These are phyloP conservation scores for Diospyros lotus DNA, from an alignment of 148 eudicot species.

Conservation along the genomic window DNA sequence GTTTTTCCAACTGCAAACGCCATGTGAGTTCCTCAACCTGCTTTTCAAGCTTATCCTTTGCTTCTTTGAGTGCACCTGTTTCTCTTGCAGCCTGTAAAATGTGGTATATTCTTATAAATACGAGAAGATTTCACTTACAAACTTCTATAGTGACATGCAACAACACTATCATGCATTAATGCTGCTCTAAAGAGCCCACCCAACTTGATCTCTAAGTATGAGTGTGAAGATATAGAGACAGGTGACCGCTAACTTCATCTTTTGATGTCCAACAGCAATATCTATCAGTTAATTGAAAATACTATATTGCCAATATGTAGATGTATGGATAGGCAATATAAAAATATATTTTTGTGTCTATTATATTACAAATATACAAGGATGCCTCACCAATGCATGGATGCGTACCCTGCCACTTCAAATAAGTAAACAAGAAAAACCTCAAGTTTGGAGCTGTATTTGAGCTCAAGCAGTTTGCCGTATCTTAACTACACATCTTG, in stretches of 20 bases:
- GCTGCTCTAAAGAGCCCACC: background rate
- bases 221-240: background rate
- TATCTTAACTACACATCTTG: too few relatives aligned
- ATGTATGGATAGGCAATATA: too few relatives aligned
- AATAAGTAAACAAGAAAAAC: background rate
- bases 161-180: background rate
- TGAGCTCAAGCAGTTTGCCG: background rate
- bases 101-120: constrained; percentile 5
- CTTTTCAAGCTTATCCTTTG: constrained; percentile 87
- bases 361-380: background rate
- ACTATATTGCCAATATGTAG: background rate
- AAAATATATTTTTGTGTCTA: background rate
- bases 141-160: background rate
- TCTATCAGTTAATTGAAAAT: background rate
- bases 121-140: constrained; percentile 2
- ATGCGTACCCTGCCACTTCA: background rate
- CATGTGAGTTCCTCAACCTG: constrained; percentile 78
- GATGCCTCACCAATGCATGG: constrained; percentile 3
- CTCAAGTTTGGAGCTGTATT: background rate
- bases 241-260: background rate
- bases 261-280: constrained; percentile 5
- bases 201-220: too few relatives aligned
- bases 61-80: constrained; percentile 83
- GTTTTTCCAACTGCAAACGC: constrained; percentile 82
- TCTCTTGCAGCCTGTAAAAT: constrained; percentile 68